Evolutionary conservation across 768 basidiomycete species (phyloP).

Genomic region (Hericium coralloides): DNA sequence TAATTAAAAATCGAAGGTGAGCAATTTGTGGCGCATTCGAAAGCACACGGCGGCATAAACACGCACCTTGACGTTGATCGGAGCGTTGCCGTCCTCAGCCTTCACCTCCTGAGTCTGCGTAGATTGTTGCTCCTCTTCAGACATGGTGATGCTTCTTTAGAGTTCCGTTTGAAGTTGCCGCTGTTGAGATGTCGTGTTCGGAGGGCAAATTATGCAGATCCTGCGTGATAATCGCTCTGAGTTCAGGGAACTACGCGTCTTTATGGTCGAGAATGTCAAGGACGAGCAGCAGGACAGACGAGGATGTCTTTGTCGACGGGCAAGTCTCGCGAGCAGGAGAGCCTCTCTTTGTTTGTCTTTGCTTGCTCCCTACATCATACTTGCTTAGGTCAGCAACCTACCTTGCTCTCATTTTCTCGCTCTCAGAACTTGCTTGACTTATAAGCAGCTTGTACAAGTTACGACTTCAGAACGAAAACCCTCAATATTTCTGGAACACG

Average conservation of each 20-base stretch:
- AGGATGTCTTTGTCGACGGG: not conserved
- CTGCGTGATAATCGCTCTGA: not conserved
- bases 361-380: not conserved
- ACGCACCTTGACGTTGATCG: slow-evolving; percentile 75
- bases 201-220: not conserved
- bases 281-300: not conserved
- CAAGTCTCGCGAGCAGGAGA: not conserved
- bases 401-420: too few species aligned
- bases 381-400: not conserved
- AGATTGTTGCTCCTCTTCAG: slow-evolving; percentile 36
- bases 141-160: slow-evolving; percentile 31
- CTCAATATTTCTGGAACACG: too few species aligned
- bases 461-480: too few species aligned
- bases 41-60: not conserved
- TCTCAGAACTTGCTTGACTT: too few species aligned
- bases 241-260: not conserved
- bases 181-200: not conserved
- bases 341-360: not conserved
- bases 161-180: not conserved
- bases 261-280: not conserved
- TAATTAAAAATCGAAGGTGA: not conserved
- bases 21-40: too few species aligned
- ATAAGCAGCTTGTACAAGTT: too few species aligned
- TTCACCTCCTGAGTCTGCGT: slow-evolving; percentile 36
- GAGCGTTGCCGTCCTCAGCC: slow-evolving; percentile 42